Evolutionary conservation across 305 asterid genomes (phyloP).

Genomic region (Nicotiana rustica): DNA sequence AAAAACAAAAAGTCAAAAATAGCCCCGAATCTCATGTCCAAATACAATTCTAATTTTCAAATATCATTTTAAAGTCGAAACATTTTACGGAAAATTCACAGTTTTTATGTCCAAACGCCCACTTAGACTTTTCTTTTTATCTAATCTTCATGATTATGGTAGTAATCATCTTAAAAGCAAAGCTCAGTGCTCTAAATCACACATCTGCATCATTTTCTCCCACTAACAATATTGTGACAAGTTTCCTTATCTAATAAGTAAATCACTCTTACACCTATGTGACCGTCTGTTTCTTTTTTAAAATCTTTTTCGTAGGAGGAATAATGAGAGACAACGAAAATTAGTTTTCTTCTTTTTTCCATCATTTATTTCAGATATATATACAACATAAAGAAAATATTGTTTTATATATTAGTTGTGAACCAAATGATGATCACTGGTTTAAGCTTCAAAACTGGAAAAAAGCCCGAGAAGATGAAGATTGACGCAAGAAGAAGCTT

Average conservation of each 20-base stretch:
- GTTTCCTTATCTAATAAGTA: background rate
- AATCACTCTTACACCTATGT: background rate
- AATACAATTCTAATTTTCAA: no score
- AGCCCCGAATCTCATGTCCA: no score
- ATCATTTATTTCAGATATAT: slow-evolving; percentile 7
- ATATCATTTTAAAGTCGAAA: no score
- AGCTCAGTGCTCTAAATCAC: background rate
- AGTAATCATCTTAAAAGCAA: background rate
- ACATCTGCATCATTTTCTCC: background rate
- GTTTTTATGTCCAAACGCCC: no score
- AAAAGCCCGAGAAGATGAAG: no score
- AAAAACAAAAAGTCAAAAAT: no score
- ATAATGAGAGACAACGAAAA: background rate
- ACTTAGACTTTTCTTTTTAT: background rate
- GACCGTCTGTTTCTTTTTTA: background rate
- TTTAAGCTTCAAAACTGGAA: slow-evolving; percentile 4
- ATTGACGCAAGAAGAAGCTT: background rate
- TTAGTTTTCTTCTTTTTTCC: background rate
- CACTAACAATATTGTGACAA: background rate
- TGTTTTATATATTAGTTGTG: background rate
- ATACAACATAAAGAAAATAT: background rate
- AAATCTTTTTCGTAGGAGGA: background rate
- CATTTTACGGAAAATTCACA: no score
- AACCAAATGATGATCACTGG: background rate
- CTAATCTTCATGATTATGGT: background rate